These are phyloP conservation scores for Diaporthe helianthi DNA, from an alignment of 2,329 filamentous ascomycete genomes.

Conservation along the genomic window DNA sequence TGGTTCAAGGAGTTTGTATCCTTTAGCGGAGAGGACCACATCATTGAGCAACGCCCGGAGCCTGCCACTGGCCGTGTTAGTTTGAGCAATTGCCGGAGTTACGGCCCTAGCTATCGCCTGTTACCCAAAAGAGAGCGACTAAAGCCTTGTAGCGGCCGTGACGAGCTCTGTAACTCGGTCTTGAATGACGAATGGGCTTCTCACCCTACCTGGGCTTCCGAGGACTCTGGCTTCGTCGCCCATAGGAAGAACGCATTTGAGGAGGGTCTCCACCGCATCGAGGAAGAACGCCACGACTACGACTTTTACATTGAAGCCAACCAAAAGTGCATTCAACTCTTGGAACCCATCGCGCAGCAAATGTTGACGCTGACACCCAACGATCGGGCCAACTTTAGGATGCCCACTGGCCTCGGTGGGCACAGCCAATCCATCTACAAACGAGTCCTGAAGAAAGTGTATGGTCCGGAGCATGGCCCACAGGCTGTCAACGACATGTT, in stretches of 20 bases:
- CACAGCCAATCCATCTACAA: conserved; percentile 97
- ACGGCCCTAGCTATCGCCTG: conserved; percentile 93
- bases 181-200: conserved; percentile 99
- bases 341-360: conserved; percentile 92
- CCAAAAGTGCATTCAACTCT: conserved; percentile 90
- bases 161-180: conserved; percentile 91
- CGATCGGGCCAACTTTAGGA: conserved; percentile 77
- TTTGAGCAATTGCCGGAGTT: conserved; percentile 91
- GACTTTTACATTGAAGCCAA: conserved; percentile 98
- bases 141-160: conserved; percentile 90
- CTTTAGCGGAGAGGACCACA: conserved; percentile 77
- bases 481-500: conserved; percentile 91
- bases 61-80: conserved; percentile 84
- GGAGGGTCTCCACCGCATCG: conserved; percentile 92
- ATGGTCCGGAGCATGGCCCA: conserved; percentile 82
- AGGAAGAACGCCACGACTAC: conserved; percentile 98
- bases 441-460: conserved; percentile 96
- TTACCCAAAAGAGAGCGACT: conserved; percentile 89
- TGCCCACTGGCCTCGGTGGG: conserved; percentile 85
- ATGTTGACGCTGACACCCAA: conserved; percentile 79
- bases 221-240: conserved; percentile 96
- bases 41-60: conserved; percentile 79
- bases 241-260: conserved; percentile 97
- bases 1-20: conserved; percentile 88
- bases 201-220: conserved; percentile 97